phyloP scores from a whole-genome alignment of 83 land plant species.

The Picea abies region DNA sequence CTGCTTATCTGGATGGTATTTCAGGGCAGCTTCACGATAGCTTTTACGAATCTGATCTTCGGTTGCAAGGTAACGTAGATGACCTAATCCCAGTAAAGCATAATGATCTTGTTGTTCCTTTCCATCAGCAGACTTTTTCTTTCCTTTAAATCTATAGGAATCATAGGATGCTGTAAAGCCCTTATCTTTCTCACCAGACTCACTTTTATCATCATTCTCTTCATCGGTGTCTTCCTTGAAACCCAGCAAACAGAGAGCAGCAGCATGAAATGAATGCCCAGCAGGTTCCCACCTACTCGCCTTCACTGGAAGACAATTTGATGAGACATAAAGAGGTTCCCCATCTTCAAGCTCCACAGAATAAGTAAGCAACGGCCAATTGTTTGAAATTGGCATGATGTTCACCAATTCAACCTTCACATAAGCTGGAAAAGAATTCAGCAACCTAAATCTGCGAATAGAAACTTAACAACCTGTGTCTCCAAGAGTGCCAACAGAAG shows the following conservation, averaged over 20 bases:
- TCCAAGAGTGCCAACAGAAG: too few species aligned
- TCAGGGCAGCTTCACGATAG: slow-evolving; percentile 88
- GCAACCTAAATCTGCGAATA: too few species aligned
- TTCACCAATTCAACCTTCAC: not conserved
- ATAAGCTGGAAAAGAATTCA: not conserved
- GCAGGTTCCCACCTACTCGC: slow-evolving; percentile 79
- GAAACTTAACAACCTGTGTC: too few species aligned
- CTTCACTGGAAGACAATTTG: slow-evolving; percentile 78
- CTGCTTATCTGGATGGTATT: slow-evolving; percentile 93
- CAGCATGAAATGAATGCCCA: slow-evolving; percentile 79
- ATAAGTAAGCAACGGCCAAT: slow-evolving; percentile 43
- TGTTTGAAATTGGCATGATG: slow-evolving; percentile 25
- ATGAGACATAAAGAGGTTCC: slow-evolving; percentile 61
- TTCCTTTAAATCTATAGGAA: slow-evolving; percentile 76
- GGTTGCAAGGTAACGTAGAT: slow-evolving; percentile 87
- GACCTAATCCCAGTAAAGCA: slow-evolving; percentile 80
- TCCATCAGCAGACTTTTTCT: slow-evolving; percentile 71
- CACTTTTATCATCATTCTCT: slow-evolving; percentile 38
- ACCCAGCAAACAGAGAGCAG: slow-evolving; percentile 63
- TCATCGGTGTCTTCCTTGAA: slow-evolving; percentile 40
- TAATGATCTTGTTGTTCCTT: slow-evolving; percentile 89
- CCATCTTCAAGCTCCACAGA: slow-evolving; percentile 63
- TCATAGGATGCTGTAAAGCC: slow-evolving; percentile 52
- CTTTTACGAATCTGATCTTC: slow-evolving; percentile 92
- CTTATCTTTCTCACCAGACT: slow-evolving; percentile 45